A percentile compares a stretch with the other conserved stretches of the same genome.
These are phyloP conservation scores for Physcomitrium patens DNA, from an alignment of 225 moss, liverwort and hornwort genomes.

Conservation along the genomic window DNA sequence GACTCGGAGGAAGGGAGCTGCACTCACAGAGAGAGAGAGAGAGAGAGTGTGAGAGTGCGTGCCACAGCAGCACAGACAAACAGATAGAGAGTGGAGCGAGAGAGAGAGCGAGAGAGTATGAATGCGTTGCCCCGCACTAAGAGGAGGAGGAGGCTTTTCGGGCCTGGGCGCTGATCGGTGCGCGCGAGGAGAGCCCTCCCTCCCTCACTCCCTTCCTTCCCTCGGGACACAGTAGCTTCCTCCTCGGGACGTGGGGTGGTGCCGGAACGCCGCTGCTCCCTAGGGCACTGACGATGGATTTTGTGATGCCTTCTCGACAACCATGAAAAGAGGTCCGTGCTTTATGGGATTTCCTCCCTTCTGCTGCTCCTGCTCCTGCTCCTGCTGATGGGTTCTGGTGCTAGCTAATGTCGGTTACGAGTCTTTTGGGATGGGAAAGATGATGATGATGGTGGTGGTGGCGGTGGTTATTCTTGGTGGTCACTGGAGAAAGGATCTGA, in stretches of 20 bases:
- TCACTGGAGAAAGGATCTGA: neutral
- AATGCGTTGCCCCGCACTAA: conserved; percentile 40
- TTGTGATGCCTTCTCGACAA: conserved; percentile 43
- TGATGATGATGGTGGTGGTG: neutral
- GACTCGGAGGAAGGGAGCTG: no score
- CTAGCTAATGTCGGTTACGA: conserved; percentile 4
- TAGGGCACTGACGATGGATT: conserved; percentile 46
- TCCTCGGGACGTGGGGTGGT: conserved; percentile 20
- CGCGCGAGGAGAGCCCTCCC: neutral
- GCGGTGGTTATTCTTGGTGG: neutral
- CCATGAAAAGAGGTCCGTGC: conserved; percentile 46
- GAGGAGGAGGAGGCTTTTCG: conserved; percentile 43
- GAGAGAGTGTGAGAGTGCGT: conserved; percentile 24
- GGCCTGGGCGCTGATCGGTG: conserved; percentile 20
- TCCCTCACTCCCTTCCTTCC: no score
- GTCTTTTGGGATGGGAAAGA: neutral
- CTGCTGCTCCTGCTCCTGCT: no score
- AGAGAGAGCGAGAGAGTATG: neutral
- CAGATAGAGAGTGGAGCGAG: no score
- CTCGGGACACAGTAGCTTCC: conserved; percentile 22
- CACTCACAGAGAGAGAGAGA: neutral
- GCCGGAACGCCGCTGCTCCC: conserved; percentile 3
- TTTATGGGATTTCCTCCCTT: conserved; percentile 28
- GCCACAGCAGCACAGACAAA: no score
- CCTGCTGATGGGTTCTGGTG: conserved; percentile 22